A percentile compares a stretch with the other conserved stretches of the same genome.
phyloP scores from a whole-genome alignment of 1,284 basidiomycete genomes.

The Puccinia horiana region DNA sequence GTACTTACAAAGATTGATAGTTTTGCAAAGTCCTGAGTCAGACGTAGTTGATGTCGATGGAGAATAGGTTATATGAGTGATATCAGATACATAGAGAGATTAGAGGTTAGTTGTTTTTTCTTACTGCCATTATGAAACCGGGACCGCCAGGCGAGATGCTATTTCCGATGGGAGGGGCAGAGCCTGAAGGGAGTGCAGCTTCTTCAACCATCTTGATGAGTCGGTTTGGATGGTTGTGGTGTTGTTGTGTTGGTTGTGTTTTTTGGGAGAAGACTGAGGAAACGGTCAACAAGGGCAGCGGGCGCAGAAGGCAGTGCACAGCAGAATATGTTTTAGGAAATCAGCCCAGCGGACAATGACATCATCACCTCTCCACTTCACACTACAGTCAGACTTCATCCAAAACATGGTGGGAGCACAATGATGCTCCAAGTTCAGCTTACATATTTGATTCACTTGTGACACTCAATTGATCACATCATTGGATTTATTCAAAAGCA shows the following conservation, averaged over 20 bases:
- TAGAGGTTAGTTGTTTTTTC: no score
- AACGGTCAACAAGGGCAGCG: not conserved
- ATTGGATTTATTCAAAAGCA: no score
- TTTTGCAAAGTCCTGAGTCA: conserved; percentile 48
- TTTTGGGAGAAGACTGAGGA: not conserved
- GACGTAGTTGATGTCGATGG: not conserved
- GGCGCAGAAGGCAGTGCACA: no score
- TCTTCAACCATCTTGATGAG: conserved; percentile 24
- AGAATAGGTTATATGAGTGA: not conserved
- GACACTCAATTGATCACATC: no score
- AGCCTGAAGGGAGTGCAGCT: conserved; percentile 35
- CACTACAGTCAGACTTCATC: no score
- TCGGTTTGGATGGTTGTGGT: not conserved
- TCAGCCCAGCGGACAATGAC: no score
- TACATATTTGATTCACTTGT: no score
- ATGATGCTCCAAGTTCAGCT: no score
- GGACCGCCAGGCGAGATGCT: conserved; percentile 48
- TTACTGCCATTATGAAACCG: conserved; percentile 45
- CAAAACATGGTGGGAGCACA: no score
- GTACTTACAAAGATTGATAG: conserved; percentile 38
- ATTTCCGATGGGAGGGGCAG: conserved; percentile 45
- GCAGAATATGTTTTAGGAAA: no score
- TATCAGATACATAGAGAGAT: no score
- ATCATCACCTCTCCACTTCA: no score
- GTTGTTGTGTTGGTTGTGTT: not conserved